phyloP scores from a whole-genome alignment of 345 rosid genomes.

The Eucalyptus brandiana region DNA sequence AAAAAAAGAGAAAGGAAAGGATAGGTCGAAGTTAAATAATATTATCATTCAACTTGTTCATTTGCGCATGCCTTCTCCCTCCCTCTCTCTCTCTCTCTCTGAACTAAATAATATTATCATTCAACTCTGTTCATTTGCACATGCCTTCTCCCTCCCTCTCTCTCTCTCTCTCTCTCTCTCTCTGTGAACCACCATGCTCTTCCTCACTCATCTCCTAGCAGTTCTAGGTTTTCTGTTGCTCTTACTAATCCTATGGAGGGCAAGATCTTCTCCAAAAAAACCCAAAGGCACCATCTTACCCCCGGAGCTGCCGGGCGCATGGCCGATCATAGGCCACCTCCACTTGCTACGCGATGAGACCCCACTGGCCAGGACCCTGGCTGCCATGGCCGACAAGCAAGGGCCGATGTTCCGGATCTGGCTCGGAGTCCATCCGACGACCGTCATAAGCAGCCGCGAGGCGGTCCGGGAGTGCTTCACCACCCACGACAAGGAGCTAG shows the following conservation, averaged over 20 bases:
- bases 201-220: neutral
- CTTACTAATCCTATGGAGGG: neutral
- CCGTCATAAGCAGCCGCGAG: slow-evolving; percentile 31
- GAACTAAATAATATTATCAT: too few relatives aligned
- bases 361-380: slow-evolving; percentile 28
- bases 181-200: neutral
- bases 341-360: slow-evolving; percentile 24
- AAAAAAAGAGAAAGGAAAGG: too few relatives aligned
- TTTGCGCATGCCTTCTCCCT: too few relatives aligned
- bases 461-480: slow-evolving; percentile 33
- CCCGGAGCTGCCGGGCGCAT: slow-evolving; percentile 43
- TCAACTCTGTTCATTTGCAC: too few relatives aligned
- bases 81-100: neutral
- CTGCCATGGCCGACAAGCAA: slow-evolving; percentile 21
- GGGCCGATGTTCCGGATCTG: slow-evolving; percentile 51
- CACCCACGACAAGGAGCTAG: slow-evolving; percentile 33
- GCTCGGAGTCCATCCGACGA: slow-evolving; percentile 17
- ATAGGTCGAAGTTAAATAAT: too few relatives aligned
- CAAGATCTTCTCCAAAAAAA: neutral
- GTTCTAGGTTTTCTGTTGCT: neutral
- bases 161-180: neutral
- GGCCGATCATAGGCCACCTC: slow-evolving; percentile 60
- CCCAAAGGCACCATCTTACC: neutral
- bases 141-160: too few relatives aligned
- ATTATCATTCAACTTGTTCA: too few relatives aligned